Evolutionary conservation across 73 alveolate species (phyloP).

Genomic region (Tetrahymena malaccensis): DNA sequence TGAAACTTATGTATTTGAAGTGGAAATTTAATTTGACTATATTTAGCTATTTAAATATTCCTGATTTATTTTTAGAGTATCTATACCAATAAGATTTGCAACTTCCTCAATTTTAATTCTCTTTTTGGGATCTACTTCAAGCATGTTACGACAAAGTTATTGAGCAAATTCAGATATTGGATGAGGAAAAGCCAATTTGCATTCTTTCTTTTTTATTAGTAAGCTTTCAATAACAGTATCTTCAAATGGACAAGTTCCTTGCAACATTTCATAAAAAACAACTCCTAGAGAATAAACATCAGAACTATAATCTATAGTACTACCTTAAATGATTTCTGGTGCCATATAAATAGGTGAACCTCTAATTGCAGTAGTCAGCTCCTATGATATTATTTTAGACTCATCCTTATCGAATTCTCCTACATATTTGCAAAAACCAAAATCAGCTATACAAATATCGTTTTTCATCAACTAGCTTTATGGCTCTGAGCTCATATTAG

Average conservation of each 20-base stretch:
- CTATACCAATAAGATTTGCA: neutral
- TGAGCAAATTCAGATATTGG: conserved; percentile 6
- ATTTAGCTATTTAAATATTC: neutral
- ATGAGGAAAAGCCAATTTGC: neutral
- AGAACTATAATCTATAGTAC: conserved; percentile 17
- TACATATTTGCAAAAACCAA: conserved; percentile 38
- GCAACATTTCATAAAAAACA: conserved; percentile 36
- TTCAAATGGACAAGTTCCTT: conserved; percentile 44
- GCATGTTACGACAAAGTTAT: conserved; percentile 15
- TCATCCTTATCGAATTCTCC: neutral
- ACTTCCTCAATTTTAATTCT: conserved; percentile 7
- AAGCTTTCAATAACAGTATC: conserved; percentile 16
- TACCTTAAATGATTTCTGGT: conserved; percentile 39
- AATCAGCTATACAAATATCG: conserved; percentile 21
- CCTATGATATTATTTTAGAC: neutral
- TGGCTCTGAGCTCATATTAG: neutral
- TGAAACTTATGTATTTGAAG: neutral
- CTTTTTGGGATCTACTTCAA: conserved; percentile 21
- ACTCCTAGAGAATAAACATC: conserved; percentile 49
- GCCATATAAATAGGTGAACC: conserved; percentile 53
- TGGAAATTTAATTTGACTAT: neutral
- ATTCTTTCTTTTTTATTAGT: conserved; percentile 4
- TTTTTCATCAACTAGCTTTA: conserved; percentile 4
- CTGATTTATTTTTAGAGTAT: neutral
- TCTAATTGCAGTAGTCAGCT: conserved; percentile 20